A percentile compares a stretch with the other conserved stretches of the same genome.
Conservation (phyloP, 257 asterid genomes). For the Solanum phureja region DNA sequence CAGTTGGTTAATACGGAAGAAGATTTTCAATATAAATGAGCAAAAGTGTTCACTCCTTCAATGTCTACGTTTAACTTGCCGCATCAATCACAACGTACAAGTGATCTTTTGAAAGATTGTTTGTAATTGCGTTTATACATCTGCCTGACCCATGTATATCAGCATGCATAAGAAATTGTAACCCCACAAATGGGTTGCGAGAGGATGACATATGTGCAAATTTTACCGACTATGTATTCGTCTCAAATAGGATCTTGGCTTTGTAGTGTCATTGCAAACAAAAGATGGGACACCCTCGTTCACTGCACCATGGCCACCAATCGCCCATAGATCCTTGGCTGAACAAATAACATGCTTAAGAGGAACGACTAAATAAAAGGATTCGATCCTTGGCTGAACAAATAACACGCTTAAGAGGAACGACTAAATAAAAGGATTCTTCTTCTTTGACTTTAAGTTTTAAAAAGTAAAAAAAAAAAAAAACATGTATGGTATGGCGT, state of each 20-base stretch:
- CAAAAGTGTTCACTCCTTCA: not conserved
- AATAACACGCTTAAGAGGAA: too few relatives aligned
- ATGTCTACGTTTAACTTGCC: not conserved
- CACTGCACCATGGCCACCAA: not conserved
- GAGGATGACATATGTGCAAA: not conserved
- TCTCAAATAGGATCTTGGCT: not conserved
- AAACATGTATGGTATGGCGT: too few relatives aligned
- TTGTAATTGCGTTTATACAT: not conserved
- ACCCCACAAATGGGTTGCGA: not conserved
- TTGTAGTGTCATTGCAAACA: not conserved
- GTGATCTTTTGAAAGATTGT: not conserved
- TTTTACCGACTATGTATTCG: too few relatives aligned
- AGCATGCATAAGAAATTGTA: not conserved
- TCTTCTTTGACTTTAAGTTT: too few relatives aligned
- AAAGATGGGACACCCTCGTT: not conserved
- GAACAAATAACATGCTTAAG: not conserved
- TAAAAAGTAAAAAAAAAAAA: too few relatives aligned
- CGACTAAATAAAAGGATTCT: not conserved
- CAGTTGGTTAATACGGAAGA: not conserved
- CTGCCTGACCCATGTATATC: not conserved
- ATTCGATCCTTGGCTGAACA: too few relatives aligned
- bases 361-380: too few relatives aligned
- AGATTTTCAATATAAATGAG: not conserved
- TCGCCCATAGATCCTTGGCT: not conserved
- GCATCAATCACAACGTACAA: not conserved